These are phyloP conservation scores for Mortierella alpina DNA, from an alignment of 192 early-diverging fungal genomes.

Conservation along the genomic window DNA sequence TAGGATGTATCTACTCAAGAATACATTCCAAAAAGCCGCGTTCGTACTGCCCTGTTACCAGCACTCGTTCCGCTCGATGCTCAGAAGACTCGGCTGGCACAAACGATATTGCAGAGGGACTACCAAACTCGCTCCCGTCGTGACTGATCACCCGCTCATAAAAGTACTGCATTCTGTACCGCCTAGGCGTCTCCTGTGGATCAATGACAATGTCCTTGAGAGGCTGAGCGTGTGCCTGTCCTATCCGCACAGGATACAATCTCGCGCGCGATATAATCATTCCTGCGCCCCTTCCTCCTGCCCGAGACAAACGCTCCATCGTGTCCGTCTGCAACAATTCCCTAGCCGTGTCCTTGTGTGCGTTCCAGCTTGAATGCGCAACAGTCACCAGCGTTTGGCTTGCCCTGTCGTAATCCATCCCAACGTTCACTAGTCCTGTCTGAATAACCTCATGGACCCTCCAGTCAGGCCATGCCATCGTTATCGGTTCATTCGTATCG, in stretches of 20 bases:
- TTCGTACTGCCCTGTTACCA: constrained; percentile 39
- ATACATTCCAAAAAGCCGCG: constrained; percentile 39
- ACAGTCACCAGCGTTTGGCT: constrained; percentile 21
- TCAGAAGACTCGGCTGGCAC: background rate
- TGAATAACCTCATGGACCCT: constrained; percentile 40
- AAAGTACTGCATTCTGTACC: constrained; percentile 30
- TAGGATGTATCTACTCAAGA: background rate
- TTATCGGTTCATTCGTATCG: constrained; percentile 26
- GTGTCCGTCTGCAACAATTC: constrained; percentile 22
- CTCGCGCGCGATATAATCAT: constrained; percentile 31
- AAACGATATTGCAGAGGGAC: constrained; percentile 35
- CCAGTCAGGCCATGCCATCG: constrained; percentile 40
- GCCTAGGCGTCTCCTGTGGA: constrained; percentile 20
- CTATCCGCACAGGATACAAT: constrained; percentile 33
- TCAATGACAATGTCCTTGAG: constrained; percentile 41
- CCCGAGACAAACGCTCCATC: background rate
- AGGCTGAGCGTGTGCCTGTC: constrained; percentile 44
- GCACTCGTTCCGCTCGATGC: background rate
- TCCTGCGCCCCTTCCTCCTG: constrained; percentile 9
- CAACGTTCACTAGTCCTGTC: constrained; percentile 32
- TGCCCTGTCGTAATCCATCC: constrained; percentile 34
- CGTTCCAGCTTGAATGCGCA: constrained; percentile 38
- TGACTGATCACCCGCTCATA: constrained; percentile 36
- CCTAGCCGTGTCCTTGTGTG: constrained; percentile 25
- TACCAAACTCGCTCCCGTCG: constrained; percentile 44